These are phyloP conservation scores for Sporothrix curviconia DNA, from an alignment of 2,329 filamentous ascomycete species.

Conservation along the genomic window DNA sequence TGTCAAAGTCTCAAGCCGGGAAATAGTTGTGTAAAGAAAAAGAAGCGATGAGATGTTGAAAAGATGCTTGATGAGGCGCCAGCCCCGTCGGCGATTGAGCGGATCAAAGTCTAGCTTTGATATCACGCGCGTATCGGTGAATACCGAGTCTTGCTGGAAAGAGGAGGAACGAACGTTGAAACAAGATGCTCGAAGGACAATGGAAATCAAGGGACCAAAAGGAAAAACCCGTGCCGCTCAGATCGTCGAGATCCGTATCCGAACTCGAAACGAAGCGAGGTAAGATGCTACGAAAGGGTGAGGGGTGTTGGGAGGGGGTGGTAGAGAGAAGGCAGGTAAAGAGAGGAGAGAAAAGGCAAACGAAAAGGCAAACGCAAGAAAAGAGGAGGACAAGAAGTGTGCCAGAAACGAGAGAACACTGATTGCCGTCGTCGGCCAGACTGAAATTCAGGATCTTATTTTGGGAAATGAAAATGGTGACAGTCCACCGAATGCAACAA, in stretches of 20 bases:
- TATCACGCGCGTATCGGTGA: not conserved
- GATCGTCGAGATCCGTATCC: not conserved
- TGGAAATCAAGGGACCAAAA: too few species aligned
- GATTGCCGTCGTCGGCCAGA: not conserved
- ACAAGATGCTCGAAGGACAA: too few species aligned
- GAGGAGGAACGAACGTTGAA: not conserved
- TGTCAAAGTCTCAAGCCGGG: constrained; percentile 12
- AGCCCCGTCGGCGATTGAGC: not conserved
- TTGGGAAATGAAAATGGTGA: not conserved
- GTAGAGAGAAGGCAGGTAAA: not conserved
- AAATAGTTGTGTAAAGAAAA: not conserved
- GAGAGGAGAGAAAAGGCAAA: not conserved
- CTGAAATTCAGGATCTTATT: not conserved
- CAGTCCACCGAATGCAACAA: not conserved
- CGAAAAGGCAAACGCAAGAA: not conserved
- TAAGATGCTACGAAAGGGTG: too few species aligned
- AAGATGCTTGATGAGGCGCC: not conserved
- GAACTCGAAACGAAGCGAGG: not conserved
- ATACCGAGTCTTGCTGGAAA: too few species aligned
- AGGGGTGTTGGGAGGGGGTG: not conserved
- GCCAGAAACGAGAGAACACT: not conserved
- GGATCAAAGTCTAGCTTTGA: constrained; percentile 13
- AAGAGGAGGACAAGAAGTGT: not conserved
- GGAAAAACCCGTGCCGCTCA: not conserved
- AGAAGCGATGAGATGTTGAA: not conserved